Evolutionary conservation across 192 early-diverging fungal genomes (phyloP), one percentile per base, ranked within the genome.

Genomic region (Coemansia sp.): DNA sequence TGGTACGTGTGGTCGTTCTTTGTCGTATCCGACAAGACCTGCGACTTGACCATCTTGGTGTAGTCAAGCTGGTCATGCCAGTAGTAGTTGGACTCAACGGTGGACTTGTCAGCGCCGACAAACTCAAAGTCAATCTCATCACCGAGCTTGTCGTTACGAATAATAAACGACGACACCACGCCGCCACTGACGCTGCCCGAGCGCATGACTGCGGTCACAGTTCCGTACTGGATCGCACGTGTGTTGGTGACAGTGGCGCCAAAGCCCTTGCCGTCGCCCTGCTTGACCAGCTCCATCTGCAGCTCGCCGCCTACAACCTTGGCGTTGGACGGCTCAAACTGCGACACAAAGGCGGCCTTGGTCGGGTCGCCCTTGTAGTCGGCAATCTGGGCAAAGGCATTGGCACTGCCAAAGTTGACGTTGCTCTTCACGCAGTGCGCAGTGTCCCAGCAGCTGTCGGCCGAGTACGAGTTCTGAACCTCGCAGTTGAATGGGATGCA

Each of bases 81-180:
- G 68, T 85, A 88, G 59, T 81, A 88, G 64, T 87, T 88, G 25
- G 84, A 83, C 64, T 88, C 84, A 17, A 83, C 86, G 12, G 82
- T 78, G 4, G 56, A 47, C 14, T 63, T 68, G 48, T 86, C 72
- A 11, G 61, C 56, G 12, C 87, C 87, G 21, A 88, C 86, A 60
- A 82, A 80, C 76, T 88, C 87, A 56, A 83, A 87, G 56, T 87
- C 86, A 15, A 89, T 85, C 59, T 89, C 87, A 44, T 89, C 86
- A 25, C 84, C 84, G 11, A 71, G 24, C 8, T 68, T 18, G 26
- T 76, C 79, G 63, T 86, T 83, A 5, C 81, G 70, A 48, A 82
- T 78, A 42, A 89, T 85, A 44, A 87, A 68, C 12, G 86, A 84
- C 18, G 84, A 83, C 4, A 89, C 85, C 3, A 86, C 86, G 10